phyloP scores from a whole-genome alignment of 2,329 filamentous ascomycete genomes.

The Verticillium nubilum region DNA sequence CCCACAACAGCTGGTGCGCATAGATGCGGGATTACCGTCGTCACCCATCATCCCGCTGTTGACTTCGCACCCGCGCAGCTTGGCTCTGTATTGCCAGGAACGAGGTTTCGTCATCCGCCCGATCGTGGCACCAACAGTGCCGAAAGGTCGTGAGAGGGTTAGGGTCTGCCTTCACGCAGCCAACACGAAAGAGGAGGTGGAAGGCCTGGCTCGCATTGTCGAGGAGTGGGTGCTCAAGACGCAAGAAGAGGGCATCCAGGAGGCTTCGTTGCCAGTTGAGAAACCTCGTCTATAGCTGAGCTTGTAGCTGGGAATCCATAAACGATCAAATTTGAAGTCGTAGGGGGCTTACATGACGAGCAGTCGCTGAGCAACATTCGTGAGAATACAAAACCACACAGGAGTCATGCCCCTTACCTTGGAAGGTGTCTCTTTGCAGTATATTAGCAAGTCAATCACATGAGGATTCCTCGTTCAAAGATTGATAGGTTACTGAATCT shows the following conservation, averaged over 20 bases:
- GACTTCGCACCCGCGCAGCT: slow-evolving; percentile 48
- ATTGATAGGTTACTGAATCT: too few species aligned
- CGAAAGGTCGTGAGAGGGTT: slow-evolving; percentile 56
- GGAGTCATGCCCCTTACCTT: too few species aligned
- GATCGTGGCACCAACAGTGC: slow-evolving; percentile 65
- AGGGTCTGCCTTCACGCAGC: slow-evolving; percentile 64
- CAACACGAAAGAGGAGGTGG: slow-evolving; percentile 53
- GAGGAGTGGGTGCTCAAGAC: slow-evolving; percentile 35
- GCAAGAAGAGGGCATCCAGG: not conserved
- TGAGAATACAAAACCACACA: too few species aligned
- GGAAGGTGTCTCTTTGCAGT: too few species aligned
- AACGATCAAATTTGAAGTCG: too few species aligned
- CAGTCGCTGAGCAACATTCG: too few species aligned
- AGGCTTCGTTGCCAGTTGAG: not conserved
- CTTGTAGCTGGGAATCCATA: too few species aligned
- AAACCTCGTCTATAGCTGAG: not conserved
- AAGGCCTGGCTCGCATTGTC: slow-evolving; percentile 43
- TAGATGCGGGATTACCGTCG: slow-evolving; percentile 29
- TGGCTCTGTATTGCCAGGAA: slow-evolving; percentile 56
- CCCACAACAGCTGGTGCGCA: slow-evolving; percentile 22
- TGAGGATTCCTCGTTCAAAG: too few species aligned
- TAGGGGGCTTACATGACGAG: too few species aligned
- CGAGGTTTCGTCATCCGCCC: slow-evolving; percentile 56
- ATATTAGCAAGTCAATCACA: too few species aligned
- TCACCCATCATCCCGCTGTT: slow-evolving; percentile 63